These are phyloP conservation scores for Schoenoplectus triqueter DNA, from an alignment of 202 grass and related monocot genomes.

Conservation along the genomic window DNA sequence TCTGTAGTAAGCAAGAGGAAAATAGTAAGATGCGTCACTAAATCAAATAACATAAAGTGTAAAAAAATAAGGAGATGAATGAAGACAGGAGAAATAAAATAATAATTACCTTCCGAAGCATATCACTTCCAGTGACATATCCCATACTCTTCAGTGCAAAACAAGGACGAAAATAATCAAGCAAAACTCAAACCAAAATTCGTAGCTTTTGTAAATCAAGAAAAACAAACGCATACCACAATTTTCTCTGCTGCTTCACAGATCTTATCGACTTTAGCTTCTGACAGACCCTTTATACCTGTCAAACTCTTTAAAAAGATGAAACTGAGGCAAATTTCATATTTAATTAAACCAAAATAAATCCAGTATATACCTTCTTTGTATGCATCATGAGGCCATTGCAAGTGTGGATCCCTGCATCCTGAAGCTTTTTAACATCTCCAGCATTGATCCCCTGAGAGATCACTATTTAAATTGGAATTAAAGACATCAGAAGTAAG, in stretches of 20 bases:
- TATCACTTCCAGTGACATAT: slow-evolving; percentile 84
- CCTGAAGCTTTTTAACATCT: slow-evolving; percentile 95
- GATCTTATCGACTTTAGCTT: slow-evolving; percentile 94
- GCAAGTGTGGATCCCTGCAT: slow-evolving; percentile 96
- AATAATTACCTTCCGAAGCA: slow-evolving; percentile 64
- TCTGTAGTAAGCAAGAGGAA: slow-evolving; percentile 43
- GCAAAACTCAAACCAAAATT: slow-evolving; percentile 20
- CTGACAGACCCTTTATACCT: slow-evolving; percentile 90
- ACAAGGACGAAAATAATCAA: slow-evolving; percentile 39
- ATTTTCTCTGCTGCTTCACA: slow-evolving; percentile 89
- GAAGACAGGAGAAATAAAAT: neutral
- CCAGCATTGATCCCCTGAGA: slow-evolving; percentile 94
- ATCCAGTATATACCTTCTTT: slow-evolving; percentile 64
- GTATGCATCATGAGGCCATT: slow-evolving; percentile 99
- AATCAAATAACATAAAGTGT: neutral
- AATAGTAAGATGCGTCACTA: neutral
- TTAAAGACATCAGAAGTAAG: neutral
- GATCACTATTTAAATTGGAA: slow-evolving; percentile 60
- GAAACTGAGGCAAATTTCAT: neutral
- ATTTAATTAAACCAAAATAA: neutral
- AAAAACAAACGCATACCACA: slow-evolving; percentile 52
- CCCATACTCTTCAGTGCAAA: slow-evolving; percentile 61
- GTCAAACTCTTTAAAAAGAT: slow-evolving; percentile 60
- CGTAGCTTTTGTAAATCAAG: slow-evolving; percentile 16
- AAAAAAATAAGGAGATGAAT: slow-evolving; percentile 13